Percentiles rank a stretch among this genome's conserved stretches.
Evolutionary conservation across 495 filamentous ascomycete genomes (phyloP).

Genomic region (Parmelia sp.): DNA sequence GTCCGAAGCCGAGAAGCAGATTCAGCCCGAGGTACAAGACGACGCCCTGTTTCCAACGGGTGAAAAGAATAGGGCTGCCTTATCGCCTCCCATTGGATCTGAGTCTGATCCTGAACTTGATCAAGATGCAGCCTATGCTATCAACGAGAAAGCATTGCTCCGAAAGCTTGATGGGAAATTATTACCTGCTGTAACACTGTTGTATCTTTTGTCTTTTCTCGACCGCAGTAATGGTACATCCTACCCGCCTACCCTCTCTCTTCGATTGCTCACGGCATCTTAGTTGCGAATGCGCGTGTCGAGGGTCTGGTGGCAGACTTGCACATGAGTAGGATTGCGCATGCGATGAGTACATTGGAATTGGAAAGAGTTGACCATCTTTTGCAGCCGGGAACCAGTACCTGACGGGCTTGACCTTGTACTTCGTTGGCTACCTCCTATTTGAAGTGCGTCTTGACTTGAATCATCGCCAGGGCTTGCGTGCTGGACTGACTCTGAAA

Average conservation of each 20-base stretch:
- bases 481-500: conserved; percentile 11
- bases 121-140: not conserved
- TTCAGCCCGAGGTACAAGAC: not conserved
- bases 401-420: conserved; percentile 62
- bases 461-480: not conserved
- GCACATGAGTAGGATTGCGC: conserved; percentile 46
- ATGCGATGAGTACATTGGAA: not conserved
- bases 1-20: not conserved
- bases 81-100: not conserved
- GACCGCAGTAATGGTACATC: conserved; percentile 63
- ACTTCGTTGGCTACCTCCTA: conserved; percentile 71
- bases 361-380: not conserved
- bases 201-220: conserved; percentile 69
- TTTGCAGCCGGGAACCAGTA: conserved; percentile 58
- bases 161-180: conserved; percentile 60
- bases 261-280: conserved; percentile 17
- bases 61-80: not conserved
- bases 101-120: conserved; percentile 3
- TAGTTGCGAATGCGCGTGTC: conserved; percentile 50
- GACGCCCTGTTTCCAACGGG: not conserved
- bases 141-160: conserved; percentile 57
- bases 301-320: conserved; percentile 61
- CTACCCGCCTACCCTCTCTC: not conserved
- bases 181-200: conserved; percentile 58
- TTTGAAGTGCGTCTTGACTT: conserved; percentile 40